Base-by-base conservation (phyloP, 495 filamentous ascomycete genomes). In the Hapsidospora chrysogenum region DNA sequence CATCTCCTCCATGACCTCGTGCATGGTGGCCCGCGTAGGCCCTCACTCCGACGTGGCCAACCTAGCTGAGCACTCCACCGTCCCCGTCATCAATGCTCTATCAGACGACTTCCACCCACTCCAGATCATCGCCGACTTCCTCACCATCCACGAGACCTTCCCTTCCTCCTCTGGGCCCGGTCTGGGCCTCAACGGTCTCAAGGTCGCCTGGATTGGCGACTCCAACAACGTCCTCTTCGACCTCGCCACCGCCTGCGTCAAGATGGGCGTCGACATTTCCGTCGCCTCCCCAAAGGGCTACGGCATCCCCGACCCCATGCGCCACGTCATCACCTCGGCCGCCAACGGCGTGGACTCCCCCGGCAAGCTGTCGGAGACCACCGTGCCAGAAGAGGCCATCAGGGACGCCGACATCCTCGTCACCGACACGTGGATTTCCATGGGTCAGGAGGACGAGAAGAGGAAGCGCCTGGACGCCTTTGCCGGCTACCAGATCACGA, bases 161-260 rank as follows among this genome's bases (percentile, higher is more conserved):
- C 61, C 65, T 1, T 51, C 61, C 4, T 36, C 58, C 3, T 30
- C 36, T 14, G 37, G 37, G 2, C 53, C 57, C 11, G 63, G 67
- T 29, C 61, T 92, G 17, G 80, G 83, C 2, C 58, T 92, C 4
- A 74, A 85, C 43, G 80, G 81, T 3, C 52, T 89, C 41, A 92
- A 87, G 54, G 71, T 97, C 38, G 86, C 89, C 4, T 97, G 89
- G 89, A 64, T 97, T 16, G 89, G 89, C 29, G 89, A 97, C 48
- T 80, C 85, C 13, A 97, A 95, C 59, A 97, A 97, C 45, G 87
- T 97, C 15, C 71, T 95, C 17, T 94, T 81, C 51, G 89, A 97
- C 52, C 63, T 96, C 23, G 81, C 83, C 7, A 89, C 83, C 37
- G 85, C 64, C 18, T 84, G 80, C 33, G 56, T 72, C 36, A 96